Evolutionary conservation across 495 filamentous ascomycete species (phyloP), one percentile per base, ranked within the genome.

Genomic region (Monascus purpureus): DNA sequence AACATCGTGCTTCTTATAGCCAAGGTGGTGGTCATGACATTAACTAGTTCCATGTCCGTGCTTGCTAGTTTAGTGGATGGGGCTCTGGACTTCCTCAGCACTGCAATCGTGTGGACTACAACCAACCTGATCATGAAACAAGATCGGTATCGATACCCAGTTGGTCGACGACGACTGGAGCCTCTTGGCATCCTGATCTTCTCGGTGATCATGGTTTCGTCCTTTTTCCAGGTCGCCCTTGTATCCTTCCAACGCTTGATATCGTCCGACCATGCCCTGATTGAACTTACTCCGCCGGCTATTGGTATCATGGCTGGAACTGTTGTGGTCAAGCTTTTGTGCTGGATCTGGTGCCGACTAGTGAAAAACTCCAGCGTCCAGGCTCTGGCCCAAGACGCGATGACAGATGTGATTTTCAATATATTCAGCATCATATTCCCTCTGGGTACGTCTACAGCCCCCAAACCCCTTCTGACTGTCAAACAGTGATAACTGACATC

Each of bases 321-420:
- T 0, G 77, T 95, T 15, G 45, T 86, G 8, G 72, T 93, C 42
- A 95, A 93, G 47, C 64, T 74, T 15, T 33, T 69, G n/a, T 85
- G 79, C 54, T 95, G 83, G 81, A 47, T 93, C 17, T 95, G 80
- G 80, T 93, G 86, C 50, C 82, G 84, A 2, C 53, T 87, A 9
- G 80, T 95, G 35, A 82, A 78, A 22, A 93, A 93, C 46, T 85
- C 80, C 6, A 82, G 76, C 36, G 85, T 93, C 1, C 87, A 92
- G 51, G 84, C 86, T 1, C 53, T 95, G 22, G 82, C 78, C 2
- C 62, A 75, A 40, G 68, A 73, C 37, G 67, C 69, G 8, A 65
- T 79, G 55, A 80, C 76, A 0, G 66, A 79, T 47, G 81, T 95
- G 7, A 67, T 95, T 8, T 95, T 95, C 70, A 95, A 93, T 47